Percentiles rank a stretch among this genome's conserved stretches.
These are phyloP conservation scores for Penicillium sp. DNA, from an alignment of 2,329 filamentous ascomycete species.

Conservation along the genomic window DNA sequence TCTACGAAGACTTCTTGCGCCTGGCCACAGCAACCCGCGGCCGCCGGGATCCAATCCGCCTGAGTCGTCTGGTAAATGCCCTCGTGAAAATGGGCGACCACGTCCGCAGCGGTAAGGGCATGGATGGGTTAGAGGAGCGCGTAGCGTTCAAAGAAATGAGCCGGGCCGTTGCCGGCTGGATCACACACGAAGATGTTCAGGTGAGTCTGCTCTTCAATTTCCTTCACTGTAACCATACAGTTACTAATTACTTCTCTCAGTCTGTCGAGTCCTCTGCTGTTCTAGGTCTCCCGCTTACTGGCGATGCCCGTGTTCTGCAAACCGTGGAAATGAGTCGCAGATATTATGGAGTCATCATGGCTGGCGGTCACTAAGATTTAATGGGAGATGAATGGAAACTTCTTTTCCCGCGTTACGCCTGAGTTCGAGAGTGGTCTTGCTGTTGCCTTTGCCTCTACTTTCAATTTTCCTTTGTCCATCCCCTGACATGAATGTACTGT, in stretches of 20 bases:
- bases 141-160: constrained; percentile 83
- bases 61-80: constrained; percentile 49
- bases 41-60: constrained; percentile 41
- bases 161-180: constrained; percentile 65
- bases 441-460: background rate
- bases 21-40: constrained; percentile 44
- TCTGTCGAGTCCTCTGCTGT: constrained; percentile 38
- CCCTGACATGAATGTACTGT: constrained; percentile 3
- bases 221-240: background rate
- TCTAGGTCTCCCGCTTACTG: constrained; percentile 56
- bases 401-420: background rate
- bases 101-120: constrained; percentile 52
- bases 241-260: constrained; percentile 13
- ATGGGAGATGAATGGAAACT: background rate
- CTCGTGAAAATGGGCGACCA: constrained; percentile 43
- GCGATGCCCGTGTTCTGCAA: constrained; percentile 69
- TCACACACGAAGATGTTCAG: constrained; percentile 59
- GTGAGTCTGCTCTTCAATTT: constrained; percentile 42
- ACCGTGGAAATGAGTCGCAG: constrained; percentile 66
- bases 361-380: constrained; percentile 37
- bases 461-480: background rate
- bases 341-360: constrained; percentile 67
- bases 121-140: constrained; percentile 54
- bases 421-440: background rate
- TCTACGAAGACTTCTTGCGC: constrained; percentile 67